Evolutionary conservation across 2,329 filamentous ascomycete species (phyloP).

Genomic region (Periglandula ipomoeae): DNA sequence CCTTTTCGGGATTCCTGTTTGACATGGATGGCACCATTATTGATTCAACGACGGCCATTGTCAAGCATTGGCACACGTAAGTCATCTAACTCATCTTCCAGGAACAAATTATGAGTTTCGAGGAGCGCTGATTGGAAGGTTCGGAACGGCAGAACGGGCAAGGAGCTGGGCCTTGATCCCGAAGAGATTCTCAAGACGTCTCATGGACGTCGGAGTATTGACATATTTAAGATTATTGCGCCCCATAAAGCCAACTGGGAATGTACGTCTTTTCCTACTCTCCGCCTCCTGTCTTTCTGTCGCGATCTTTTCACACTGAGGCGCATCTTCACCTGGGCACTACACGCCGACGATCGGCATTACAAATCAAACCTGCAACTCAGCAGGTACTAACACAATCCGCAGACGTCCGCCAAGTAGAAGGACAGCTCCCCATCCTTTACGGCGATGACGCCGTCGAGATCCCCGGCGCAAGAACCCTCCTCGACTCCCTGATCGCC

Average conservation of each 20-base stretch:
- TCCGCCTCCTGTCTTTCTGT: background rate
- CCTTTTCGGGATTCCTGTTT: conserved; percentile 52
- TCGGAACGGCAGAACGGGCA: conserved; percentile 51
- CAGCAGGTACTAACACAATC: background rate
- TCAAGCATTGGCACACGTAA: conserved; percentile 68
- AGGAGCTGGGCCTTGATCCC: conserved; percentile 78
- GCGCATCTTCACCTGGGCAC: too few relatives aligned
- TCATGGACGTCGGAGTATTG: conserved; percentile 83
- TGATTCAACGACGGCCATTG: conserved; percentile 67
- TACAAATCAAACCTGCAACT: background rate
- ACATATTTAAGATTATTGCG: conserved; percentile 69
- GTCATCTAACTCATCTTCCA: conserved; percentile 12
- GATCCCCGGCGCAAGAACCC: conserved; percentile 69
- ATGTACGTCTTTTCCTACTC: conserved; percentile 48
- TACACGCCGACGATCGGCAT: too few relatives aligned
- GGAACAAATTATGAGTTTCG: too few relatives aligned
- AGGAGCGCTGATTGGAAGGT: background rate
- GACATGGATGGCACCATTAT: conserved; percentile 82
- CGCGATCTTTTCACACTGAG: background rate
- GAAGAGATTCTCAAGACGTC: conserved; percentile 79
- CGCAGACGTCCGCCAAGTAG: conserved; percentile 68
- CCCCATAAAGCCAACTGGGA: conserved; percentile 88
- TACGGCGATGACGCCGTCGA: conserved; percentile 74
- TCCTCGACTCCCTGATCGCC: conserved; percentile 59
- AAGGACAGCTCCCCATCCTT: conserved; percentile 66